Evolutionary conservation across 768 basidiomycete species (phyloP).

Genomic region (Russula brevipes): DNA sequence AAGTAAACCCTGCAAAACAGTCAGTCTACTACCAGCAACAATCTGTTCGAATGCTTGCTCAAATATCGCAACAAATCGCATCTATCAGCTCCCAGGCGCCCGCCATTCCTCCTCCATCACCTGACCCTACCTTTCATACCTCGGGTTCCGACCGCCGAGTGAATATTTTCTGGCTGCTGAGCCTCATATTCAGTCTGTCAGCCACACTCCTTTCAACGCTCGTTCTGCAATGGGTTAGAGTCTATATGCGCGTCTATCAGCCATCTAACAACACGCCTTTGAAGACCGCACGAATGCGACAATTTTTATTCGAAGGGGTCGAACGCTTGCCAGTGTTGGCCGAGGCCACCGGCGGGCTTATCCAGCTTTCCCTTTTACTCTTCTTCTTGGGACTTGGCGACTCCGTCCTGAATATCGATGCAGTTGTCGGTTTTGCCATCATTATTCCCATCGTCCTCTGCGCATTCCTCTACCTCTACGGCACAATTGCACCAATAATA

Average conservation of each 20-base stretch:
- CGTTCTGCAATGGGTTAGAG: conserved; percentile 46
- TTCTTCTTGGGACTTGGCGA: conserved; percentile 35
- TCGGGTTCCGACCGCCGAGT: conserved; percentile 35
- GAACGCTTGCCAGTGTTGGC: conserved; percentile 40
- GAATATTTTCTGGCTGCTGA: conserved; percentile 40
- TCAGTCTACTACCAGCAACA: conserved; percentile 6
- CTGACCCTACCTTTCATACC: conserved; percentile 14
- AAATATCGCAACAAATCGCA: conserved; percentile 6
- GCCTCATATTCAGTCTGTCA: conserved; percentile 36
- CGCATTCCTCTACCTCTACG: conserved; percentile 15
- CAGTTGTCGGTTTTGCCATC: conserved; percentile 4
- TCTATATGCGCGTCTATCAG: conserved; percentile 33
- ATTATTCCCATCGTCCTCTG: conserved; percentile 2
- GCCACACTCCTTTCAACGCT: conserved; percentile 44
- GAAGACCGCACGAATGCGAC: conserved; percentile 39
- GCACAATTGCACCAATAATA: neutral
- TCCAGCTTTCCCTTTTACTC: conserved; percentile 38
- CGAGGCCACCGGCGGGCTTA: conserved; percentile 39
- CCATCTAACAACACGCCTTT: conserved; percentile 26
- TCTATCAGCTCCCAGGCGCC: neutral
- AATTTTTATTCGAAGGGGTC: conserved; percentile 37
- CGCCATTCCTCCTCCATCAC: neutral
- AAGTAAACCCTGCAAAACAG: conserved; percentile 1
- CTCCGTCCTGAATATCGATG: conserved; percentile 35
- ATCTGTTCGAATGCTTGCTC: neutral